phyloP scores from a whole-genome alignment of 2,329 filamentous ascomycete genomes.

The Onygenales sp. region DNA sequence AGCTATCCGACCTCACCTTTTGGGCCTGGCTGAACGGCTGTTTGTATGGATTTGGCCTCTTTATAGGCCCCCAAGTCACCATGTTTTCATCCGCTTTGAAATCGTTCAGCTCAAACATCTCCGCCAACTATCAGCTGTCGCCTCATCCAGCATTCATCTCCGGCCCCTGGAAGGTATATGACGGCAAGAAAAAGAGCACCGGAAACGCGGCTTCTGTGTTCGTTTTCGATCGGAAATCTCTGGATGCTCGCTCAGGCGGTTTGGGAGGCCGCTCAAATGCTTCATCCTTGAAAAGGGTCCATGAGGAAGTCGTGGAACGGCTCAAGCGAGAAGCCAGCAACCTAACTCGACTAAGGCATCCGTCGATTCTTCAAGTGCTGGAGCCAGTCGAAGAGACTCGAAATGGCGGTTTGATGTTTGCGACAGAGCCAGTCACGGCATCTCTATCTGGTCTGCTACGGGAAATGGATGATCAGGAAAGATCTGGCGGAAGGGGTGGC shows the following conservation, averaged over 20 bases:
- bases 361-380: constrained; percentile 81
- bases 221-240: constrained; percentile 80
- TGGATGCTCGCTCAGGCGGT: constrained; percentile 60
- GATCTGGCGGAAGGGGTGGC: constrained; percentile 60
- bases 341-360: constrained; percentile 79
- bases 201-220: constrained; percentile 86
- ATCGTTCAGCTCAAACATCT: constrained; percentile 89
- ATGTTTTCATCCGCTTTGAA: constrained; percentile 96
- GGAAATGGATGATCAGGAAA: constrained; percentile 84
- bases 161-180: constrained; percentile 95
- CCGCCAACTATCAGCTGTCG: constrained; percentile 78
- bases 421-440: constrained; percentile 81
- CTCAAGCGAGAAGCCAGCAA: constrained; percentile 86
- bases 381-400: constrained; percentile 94
- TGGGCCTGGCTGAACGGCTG: not conserved
- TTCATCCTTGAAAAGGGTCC: constrained; percentile 63
- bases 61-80: constrained; percentile 22
- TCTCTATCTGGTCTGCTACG: constrained; percentile 73
- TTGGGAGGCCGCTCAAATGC: constrained; percentile 53
- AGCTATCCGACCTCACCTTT: not conserved
- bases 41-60: not conserved
- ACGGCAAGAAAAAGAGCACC: constrained; percentile 92
- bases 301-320: constrained; percentile 85
- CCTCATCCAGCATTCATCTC: constrained; percentile 66
- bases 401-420: constrained; percentile 87